phyloP scores from a whole-genome alignment of 192 early-diverging fungal genomes.

The Entomortierella lignicola region DNA sequence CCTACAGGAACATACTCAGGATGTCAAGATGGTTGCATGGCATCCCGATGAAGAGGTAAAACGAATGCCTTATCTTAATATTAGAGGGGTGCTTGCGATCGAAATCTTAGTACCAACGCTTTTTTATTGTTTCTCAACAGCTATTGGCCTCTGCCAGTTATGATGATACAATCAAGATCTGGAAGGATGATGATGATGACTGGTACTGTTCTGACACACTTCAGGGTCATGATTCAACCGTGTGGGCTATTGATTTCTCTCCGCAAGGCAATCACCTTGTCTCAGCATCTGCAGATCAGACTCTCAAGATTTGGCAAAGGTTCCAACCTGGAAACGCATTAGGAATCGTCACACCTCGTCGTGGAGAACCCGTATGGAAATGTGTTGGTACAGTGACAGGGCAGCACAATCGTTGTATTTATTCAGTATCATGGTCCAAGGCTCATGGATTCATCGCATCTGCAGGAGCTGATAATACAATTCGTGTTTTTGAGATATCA shows the following conservation, averaged over 20 bases:
- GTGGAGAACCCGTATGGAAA: conserved; percentile 71
- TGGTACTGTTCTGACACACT: conserved; percentile 94
- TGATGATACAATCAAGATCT: conserved; percentile 94
- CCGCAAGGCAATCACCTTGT: conserved; percentile 68
- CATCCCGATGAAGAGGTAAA: conserved; percentile 84
- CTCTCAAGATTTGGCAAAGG: conserved; percentile 83
- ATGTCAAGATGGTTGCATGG: conserved; percentile 96
- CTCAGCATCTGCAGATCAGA: conserved; percentile 90
- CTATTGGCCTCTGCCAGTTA: conserved; percentile 90
- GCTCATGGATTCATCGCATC: conserved; percentile 80
- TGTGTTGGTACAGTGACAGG: conserved; percentile 75
- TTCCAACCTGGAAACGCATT: conserved; percentile 60
- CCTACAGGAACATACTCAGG: conserved; percentile 95
- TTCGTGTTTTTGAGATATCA: conserved; percentile 70
- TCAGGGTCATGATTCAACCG: conserved; percentile 87
- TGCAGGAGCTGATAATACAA: conserved; percentile 83
- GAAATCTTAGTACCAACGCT: too few species aligned
- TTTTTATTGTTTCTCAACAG: conserved; percentile 16
- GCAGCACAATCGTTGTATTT: conserved; percentile 88
- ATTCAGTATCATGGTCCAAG: conserved; percentile 93
- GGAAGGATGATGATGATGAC: conserved; percentile 96
- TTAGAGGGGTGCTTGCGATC: too few species aligned
- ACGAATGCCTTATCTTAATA: background rate
- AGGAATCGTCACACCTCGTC: conserved; percentile 61
- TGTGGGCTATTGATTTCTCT: conserved; percentile 95